Conservation (phyloP, 2,329 filamentous ascomycete species). For the Ceratocystis smalleyi region DNA sequence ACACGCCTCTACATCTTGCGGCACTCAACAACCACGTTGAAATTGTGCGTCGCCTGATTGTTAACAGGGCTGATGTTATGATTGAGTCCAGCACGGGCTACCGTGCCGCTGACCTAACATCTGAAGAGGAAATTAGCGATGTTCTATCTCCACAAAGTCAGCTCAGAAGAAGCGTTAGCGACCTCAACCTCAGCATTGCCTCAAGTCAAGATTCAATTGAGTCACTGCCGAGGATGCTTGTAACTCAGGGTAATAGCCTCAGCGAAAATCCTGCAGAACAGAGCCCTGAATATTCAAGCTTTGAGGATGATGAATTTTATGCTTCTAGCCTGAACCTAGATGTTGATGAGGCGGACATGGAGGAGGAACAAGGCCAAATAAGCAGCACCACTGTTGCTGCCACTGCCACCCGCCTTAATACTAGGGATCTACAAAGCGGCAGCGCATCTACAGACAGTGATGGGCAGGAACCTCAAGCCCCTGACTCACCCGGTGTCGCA, state of each 20-base stretch:
- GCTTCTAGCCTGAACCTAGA: conserved; percentile 25
- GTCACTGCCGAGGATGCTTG: conserved; percentile 11
- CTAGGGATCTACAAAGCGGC: conserved; percentile 6
- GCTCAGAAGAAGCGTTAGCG: conserved; percentile 14
- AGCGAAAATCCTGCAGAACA: not conserved
- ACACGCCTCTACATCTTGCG: conserved; percentile 69
- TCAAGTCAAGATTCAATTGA: conserved; percentile 13
- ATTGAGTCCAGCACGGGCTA: conserved; percentile 29
- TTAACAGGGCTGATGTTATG: conserved; percentile 56
- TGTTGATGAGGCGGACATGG: conserved; percentile 26
- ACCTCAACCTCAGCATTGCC: conserved; percentile 9
- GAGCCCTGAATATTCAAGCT: conserved; percentile 30
- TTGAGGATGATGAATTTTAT: conserved; percentile 30
- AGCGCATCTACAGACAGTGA: conserved; percentile 7
- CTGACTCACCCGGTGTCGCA: conserved; percentile 42
- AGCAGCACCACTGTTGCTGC: not conserved
- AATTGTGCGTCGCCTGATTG: conserved; percentile 59
- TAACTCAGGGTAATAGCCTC: not conserved
- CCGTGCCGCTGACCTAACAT: conserved; percentile 11
- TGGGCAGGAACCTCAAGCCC: not conserved
- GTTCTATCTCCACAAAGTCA: conserved; percentile 16
- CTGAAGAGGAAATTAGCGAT: conserved; percentile 1
- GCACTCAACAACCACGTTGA: conserved; percentile 60
- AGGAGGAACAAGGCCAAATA: not conserved
- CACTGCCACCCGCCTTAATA: not conserved